These are phyloP conservation scores for Phytophthora vignae DNA, from an alignment of 352 stramenopile genomes.

Conservation along the genomic window DNA sequence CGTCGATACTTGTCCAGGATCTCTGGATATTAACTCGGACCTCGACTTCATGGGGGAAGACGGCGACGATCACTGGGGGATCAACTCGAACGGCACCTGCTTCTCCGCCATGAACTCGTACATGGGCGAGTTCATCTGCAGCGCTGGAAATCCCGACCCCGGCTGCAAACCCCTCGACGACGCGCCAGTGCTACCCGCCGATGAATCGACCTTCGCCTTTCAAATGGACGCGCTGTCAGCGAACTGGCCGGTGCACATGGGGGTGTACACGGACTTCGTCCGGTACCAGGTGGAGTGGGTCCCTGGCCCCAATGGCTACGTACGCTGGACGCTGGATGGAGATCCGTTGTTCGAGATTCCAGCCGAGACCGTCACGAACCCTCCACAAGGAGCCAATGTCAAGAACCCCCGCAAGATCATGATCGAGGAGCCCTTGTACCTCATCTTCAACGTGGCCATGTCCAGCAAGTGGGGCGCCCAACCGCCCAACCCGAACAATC, in stretches of 20 bases:
- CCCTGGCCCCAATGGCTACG: slow-evolving; percentile 53
- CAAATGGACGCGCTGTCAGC: slow-evolving; percentile 83
- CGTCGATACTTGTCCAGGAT: slow-evolving; percentile 45
- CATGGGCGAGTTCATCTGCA: slow-evolving; percentile 57
- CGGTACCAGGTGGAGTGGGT: slow-evolving; percentile 75
- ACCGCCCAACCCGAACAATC: slow-evolving; percentile 68
- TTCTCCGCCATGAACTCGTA: slow-evolving; percentile 59
- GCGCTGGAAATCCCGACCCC: slow-evolving; percentile 40
- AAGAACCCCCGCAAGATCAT: slow-evolving; percentile 90
- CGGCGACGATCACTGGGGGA: slow-evolving; percentile 42
- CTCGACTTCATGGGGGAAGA: slow-evolving; percentile 37
- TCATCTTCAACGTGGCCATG: slow-evolving; percentile 96
- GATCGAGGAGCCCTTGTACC: slow-evolving; percentile 94
- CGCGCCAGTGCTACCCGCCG: slow-evolving; percentile 8
- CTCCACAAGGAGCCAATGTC: slow-evolving; percentile 51
- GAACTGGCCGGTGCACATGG: slow-evolving; percentile 63
- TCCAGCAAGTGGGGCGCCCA: slow-evolving; percentile 89
- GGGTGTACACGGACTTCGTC: slow-evolving; percentile 55
- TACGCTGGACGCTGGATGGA: slow-evolving; percentile 84
- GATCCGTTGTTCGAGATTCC: slow-evolving; percentile 91
- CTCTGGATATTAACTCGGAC: slow-evolving; percentile 48
- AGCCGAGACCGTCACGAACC: slow-evolving; percentile 58
- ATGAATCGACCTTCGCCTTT: slow-evolving; percentile 52
- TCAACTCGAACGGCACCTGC: slow-evolving; percentile 58
- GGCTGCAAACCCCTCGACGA: slow-evolving; percentile 29